Evolutionary conservation across 176 grass and related monocot species (phyloP).

Genomic region (Aegilops tauschii): DNA sequence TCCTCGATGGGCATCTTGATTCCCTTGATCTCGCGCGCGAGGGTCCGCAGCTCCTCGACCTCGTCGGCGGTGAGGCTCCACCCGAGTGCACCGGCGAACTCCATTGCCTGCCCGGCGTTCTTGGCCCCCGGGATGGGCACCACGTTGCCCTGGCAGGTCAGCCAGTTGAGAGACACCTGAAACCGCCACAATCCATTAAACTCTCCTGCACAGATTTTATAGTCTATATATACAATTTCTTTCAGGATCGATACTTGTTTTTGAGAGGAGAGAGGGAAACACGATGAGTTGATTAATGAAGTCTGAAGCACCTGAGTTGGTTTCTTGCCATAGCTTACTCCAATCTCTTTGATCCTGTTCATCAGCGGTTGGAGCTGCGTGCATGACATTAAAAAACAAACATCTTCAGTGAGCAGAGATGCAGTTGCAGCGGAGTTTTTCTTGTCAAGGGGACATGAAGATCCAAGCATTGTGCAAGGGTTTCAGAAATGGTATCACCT

Average conservation of each 20-base stretch:
- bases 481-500: slow-evolving; percentile 8
- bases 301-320: slow-evolving; percentile 64
- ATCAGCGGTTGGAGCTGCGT: slow-evolving; percentile 83
- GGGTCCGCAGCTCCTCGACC: slow-evolving; percentile 46
- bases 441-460: not conserved
- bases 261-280: not conserved
- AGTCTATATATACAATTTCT: not conserved
- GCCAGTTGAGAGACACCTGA: slow-evolving; percentile 89
- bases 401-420: not conserved
- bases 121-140: slow-evolving; percentile 96
- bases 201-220: not conserved
- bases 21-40: slow-evolving; percentile 41
- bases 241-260: not conserved
- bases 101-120: slow-evolving; percentile 58
- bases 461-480: not conserved
- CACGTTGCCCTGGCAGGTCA: slow-evolving; percentile 84
- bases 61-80: slow-evolving; percentile 58
- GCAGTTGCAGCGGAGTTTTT: not conserved
- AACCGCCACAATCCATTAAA: not conserved
- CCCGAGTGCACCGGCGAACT: slow-evolving; percentile 54
- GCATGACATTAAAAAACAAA: not conserved
- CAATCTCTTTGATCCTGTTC: slow-evolving; percentile 80
- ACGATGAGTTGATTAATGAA: not conserved
- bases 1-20: slow-evolving; percentile 74
- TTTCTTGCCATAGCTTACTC: slow-evolving; percentile 70